Conservation (phyloP, 2,329 filamentous ascomycete species). For the Fusarium sp. region DNA sequence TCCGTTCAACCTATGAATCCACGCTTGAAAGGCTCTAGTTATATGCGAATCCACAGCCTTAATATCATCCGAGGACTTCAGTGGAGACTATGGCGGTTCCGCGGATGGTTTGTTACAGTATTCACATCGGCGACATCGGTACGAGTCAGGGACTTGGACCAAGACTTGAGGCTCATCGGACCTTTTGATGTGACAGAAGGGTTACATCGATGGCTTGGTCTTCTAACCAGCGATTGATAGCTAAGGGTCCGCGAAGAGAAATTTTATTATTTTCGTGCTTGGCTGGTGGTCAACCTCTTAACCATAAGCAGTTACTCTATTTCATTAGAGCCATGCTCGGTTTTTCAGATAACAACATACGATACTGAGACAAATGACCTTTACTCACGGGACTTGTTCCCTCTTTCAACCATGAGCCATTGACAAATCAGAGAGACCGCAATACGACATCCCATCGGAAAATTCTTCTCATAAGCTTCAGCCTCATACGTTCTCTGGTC, state of each 20-base stretch:
- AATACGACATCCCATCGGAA: background rate
- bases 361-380: background rate
- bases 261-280: background rate
- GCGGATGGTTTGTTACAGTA: too few species aligned
- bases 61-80: too few species aligned
- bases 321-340: background rate
- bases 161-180: background rate
- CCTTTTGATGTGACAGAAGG: background rate
- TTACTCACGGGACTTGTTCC: background rate
- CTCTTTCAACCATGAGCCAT: background rate
- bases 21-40: too few species aligned
- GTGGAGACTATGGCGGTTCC: too few species aligned
- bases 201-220: background rate
- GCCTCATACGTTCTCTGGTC: background rate
- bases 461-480: background rate
- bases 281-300: background rate
- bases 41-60: too few species aligned
- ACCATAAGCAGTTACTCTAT: background rate
- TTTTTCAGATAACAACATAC: background rate
- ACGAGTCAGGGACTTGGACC: too few species aligned
- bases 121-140: too few species aligned
- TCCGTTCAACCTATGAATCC: too few species aligned
- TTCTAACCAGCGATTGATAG: background rate
- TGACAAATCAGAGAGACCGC: background rate
- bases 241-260: background rate